Evolutionary conservation across 2,329 filamentous ascomycete genomes (phyloP), one percentile per base, ranked within the genome.

Genomic region (Capronia americana): DNA sequence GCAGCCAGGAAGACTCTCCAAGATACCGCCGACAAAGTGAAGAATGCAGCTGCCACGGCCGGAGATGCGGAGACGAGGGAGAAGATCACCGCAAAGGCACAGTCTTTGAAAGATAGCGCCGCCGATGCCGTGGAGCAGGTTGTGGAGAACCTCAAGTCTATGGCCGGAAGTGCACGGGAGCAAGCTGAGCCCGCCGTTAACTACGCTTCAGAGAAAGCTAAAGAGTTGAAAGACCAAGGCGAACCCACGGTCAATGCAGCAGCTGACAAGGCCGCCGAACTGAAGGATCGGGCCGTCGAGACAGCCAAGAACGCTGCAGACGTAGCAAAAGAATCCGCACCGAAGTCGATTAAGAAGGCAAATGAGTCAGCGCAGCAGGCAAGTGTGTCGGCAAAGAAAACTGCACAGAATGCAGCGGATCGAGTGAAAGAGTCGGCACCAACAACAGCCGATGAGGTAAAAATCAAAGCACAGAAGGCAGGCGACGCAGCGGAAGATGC

Each of bases 141-240:
- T 20, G 50, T 56, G 58, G 56, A 63, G 4, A 67, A 50, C 46
- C 28, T 63, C 38, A 67, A 68, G n/a, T 66, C 63, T 44, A 24
- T 41, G 34, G 34, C 62, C 8, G 61, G 64, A 38, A 60, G 28
- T 26, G 68, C 44, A 17, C 64, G 59, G 14, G 57, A 58, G 26
- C 38, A 70, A 28, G 48, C 58, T 6, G 41, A 54, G 24, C 57
- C 61, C 14, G 32, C 30, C 23, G 57, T 61, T 54, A 48, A 57
- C 1, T 50, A 66, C 12, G 57, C 53, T n/a, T 26, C 24, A 41
- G 59, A 62, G 14, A 61, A 56, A 48, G 54, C 20, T 3, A 46
- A 26, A 2, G 57, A 60, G 1, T 24, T 53, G 17, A 57, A 56
- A 51, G 57, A 55, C 12, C 26, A 60, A 14, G 56, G 48, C 10